Base-by-base conservation (phyloP, 139 green algal genomes). In the Deuterostichococcus epilithicus region DNA sequence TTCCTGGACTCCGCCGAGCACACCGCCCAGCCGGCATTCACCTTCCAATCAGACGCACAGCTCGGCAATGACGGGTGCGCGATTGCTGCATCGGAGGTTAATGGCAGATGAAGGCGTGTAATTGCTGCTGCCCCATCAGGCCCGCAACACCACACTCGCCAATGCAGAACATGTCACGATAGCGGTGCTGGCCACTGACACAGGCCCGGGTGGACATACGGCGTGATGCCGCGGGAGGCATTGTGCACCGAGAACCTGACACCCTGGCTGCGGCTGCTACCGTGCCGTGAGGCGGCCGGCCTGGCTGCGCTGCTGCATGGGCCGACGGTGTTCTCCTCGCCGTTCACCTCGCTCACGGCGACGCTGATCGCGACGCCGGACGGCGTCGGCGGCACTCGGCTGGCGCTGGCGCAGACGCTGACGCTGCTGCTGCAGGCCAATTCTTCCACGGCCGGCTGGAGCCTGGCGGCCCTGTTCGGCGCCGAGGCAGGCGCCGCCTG, bases 231-330 rank as follows among this genome's bases (percentile, higher is more conserved):
- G 0, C 78, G 82, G 18, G 94, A 98, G 81, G 82, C 86, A 13
- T 83, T 93, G 0, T 98, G 94, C 86, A 91, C 88, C 0, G 94
- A 98, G 82, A 98, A 97, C 74, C 81, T 98, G 22, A 94, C 89
- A 10, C 91, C 93, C 0, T 98, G 94, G 94, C 81, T 95, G 32
- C 92, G 92, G 82, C 87, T 98, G 70, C 86, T 97, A 74, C 94
- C 94, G 2, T 98, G 94, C 79, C 80, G 88, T 1, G 84, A 83
- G 66, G 66, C 74, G 15, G 87, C 87, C 4, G 91, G 91, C 0
- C 63, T 95, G 39, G 84, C 80, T 3, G 72, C 80, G 15, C 78
- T 93, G 72, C 84, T 94, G 38, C 39, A 74, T 1, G 59, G 87
- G 42, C 72, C 88, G 1, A 68, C 76, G 1, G 63, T 96, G 22